Evolutionary conservation across 192 early-diverging fungal genomes (phyloP), one percentile per base, ranked within the genome.

Genomic region (Coemansia sp.): DNA sequence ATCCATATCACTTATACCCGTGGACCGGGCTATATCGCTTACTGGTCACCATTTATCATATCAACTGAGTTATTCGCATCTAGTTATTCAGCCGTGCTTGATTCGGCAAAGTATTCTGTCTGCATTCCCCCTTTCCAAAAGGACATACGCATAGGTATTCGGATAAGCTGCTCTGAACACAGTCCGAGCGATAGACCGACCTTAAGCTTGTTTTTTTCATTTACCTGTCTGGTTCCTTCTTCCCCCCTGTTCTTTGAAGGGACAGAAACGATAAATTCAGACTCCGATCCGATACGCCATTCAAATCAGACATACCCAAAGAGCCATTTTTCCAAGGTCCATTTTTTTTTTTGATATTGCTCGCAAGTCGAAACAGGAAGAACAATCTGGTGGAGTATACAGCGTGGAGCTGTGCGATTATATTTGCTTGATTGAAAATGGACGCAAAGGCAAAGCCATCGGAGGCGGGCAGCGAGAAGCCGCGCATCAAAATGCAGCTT

Each of bases 401-500:
- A 34, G 32, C 6, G 10, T 34, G 30, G 20, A 34, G 32, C 32
- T 6, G 32, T 34, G 32, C 32, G 32, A 34, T 34, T 34, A 34
- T 34, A 34, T 32, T 30, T 30, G 26, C 26, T 49, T 30, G 47
- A 32, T 16, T 30, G 31, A 45, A 40, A 26, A 44, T 40, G 41
- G 53, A 43, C 30, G 53, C 41, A 30, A 44, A 43, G 17, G 14
- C 53, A 42, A 45, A 23, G 53, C 53, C 49, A 32, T 32, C 32
- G 46, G 46, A 16, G 10, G 56, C 38, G n/a, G 62, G 21, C 30
- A 23, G 21, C 50, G 54, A 64, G 10, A 68, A 65, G 62, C 65
- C 76, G 40, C 65, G 69, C 51, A 79, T 70, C 65, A 69, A 68
- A 28, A 53, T 53, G 48, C 76, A 68, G 62, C 79, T 90, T 32